Conservation (phyloP, 2,329 filamentous ascomycete species). For the Penicillium occitanis region DNA sequence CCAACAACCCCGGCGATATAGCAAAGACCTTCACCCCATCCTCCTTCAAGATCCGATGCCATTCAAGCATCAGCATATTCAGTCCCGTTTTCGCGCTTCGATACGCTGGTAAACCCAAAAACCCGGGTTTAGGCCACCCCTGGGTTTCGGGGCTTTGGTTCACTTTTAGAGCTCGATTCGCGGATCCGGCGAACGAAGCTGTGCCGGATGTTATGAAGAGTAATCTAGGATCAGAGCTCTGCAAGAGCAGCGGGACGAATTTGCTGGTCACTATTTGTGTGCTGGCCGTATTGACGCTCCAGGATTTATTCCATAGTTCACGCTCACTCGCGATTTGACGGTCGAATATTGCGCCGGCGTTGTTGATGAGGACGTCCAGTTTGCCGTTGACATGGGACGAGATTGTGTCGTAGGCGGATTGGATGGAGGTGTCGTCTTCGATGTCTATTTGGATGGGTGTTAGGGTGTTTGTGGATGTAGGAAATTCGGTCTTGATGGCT, state of each 20-base stretch:
- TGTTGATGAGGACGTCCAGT: conserved; percentile 59
- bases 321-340: conserved; percentile 28
- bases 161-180: neutral
- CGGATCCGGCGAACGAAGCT: conserved; percentile 35
- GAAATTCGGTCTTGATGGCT: conserved; percentile 43
- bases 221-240: conserved; percentile 48
- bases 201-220: conserved; percentile 51
- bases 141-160: conserved; percentile 18
- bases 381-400: conserved; percentile 40
- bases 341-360: conserved; percentile 47
- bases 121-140: conserved; percentile 46
- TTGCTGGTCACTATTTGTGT: conserved; percentile 47
- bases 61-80: conserved; percentile 54
- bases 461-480: conserved; percentile 44
- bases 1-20: conserved; percentile 52
- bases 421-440: conserved; percentile 54
- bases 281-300: conserved; percentile 54
- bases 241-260: conserved; percentile 55
- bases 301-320: conserved; percentile 48
- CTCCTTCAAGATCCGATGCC: conserved; percentile 42
- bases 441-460: conserved; percentile 56
- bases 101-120: conserved; percentile 33
- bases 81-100: conserved; percentile 46
- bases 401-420: conserved; percentile 47
- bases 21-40: conserved; percentile 55